A percentile compares a stretch with the other conserved stretches of the same genome.
Evolutionary conservation across 164 flowering plant genomes (phyloP).

Genomic region (Umbellularia californica): DNA sequence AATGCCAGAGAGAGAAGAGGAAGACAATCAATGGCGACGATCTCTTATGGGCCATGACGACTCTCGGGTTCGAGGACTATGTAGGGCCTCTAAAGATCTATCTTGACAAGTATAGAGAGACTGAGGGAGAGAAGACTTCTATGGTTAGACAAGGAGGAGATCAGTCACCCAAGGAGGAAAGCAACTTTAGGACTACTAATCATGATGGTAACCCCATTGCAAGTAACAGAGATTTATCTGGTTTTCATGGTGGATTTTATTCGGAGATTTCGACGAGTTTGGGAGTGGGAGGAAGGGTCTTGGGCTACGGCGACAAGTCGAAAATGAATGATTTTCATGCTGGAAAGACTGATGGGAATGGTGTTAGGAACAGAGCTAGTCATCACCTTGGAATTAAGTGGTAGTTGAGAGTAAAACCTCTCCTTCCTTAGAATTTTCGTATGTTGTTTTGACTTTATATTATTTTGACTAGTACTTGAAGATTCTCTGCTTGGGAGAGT

Average conservation of each 20-base stretch:
- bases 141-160: slow-evolving; percentile 25
- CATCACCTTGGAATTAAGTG: slow-evolving; percentile 20
- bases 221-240: neutral
- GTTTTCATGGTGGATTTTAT: slow-evolving; percentile 18
- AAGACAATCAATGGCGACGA: slow-evolving; percentile 46
- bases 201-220: neutral
- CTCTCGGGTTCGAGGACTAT: slow-evolving; percentile 44
- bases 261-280: slow-evolving; percentile 1
- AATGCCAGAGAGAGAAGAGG: slow-evolving; percentile 43
- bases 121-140: slow-evolving; percentile 35
- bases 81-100: slow-evolving; percentile 34
- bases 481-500: neutral
- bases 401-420: slow-evolving; percentile 1
- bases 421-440: neutral
- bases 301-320: slow-evolving; percentile 10
- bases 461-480: neutral
- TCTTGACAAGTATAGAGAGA: slow-evolving; percentile 37
- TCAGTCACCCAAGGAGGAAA: slow-evolving; percentile 8
- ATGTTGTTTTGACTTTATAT: neutral
- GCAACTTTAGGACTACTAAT: neutral
- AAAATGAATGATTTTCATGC: slow-evolving; percentile 4
- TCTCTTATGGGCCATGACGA: slow-evolving; percentile 49
- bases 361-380: slow-evolving; percentile 13
- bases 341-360: slow-evolving; percentile 1
- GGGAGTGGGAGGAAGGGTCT: slow-evolving; percentile 5